Evolutionary conservation across 2,329 filamentous ascomycete genomes (phyloP).

Genomic region (Madurella mycetomatis): DNA sequence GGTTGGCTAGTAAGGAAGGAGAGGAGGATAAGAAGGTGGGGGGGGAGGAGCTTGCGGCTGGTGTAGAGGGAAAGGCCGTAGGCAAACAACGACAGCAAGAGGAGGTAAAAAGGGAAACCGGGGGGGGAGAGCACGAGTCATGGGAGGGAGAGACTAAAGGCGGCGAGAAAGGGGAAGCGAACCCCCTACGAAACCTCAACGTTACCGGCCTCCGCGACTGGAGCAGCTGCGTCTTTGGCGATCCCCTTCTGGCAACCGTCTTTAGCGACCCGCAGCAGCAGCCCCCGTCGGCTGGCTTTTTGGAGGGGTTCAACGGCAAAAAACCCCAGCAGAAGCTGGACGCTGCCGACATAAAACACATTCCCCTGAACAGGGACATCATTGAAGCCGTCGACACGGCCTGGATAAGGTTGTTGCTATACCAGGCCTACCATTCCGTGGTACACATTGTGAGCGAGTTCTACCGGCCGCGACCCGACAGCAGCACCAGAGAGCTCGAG

Average conservation of each 20-base stretch:
- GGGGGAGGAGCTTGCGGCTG: background rate
- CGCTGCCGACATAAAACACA: background rate
- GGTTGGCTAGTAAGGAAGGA: constrained; percentile 34
- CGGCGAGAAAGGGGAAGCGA: background rate
- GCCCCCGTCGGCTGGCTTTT: constrained; percentile 39
- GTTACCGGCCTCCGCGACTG: constrained; percentile 54
- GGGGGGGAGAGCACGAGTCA: background rate
- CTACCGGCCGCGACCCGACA: constrained; percentile 47
- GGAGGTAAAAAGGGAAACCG: background rate
- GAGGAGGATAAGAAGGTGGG: constrained; percentile 28
- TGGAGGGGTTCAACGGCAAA: constrained; percentile 40
- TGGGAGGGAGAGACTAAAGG: background rate
- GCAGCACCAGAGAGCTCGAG: constrained; percentile 47
- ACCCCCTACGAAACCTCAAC: constrained; percentile 21
- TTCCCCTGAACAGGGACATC: constrained; percentile 22
- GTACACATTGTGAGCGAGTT: constrained; percentile 51
- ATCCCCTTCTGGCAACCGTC: constrained; percentile 50
- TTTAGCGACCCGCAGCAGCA: constrained; percentile 38
- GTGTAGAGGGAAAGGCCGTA: constrained; percentile 6
- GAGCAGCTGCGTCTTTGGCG: constrained; percentile 56
- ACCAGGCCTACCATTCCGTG: constrained; percentile 54
- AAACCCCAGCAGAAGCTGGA: background rate
- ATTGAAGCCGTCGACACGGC: constrained; percentile 43
- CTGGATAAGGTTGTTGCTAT: constrained; percentile 48
- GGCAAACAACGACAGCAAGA: background rate